Evolutionary conservation across 2,329 filamentous ascomycete species (phyloP).

Genomic region (Aureobasidium sp.): DNA sequence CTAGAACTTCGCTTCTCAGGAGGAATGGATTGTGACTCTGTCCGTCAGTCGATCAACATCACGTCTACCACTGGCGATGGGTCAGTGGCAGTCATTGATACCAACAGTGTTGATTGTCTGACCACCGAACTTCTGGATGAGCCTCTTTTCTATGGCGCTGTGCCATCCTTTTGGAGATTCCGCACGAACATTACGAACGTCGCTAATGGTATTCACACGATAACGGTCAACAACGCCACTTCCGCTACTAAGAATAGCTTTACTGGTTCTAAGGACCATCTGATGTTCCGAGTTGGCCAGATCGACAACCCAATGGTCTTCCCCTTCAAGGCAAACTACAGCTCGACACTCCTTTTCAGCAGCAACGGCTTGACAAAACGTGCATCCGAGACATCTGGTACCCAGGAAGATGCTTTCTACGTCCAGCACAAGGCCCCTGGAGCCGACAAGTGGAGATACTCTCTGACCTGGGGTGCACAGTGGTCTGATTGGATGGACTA

Average conservation of each 20-base stretch:
- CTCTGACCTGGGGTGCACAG: slow-evolving; percentile 51
- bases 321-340: slow-evolving; percentile 50
- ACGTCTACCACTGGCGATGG: slow-evolving; percentile 46
- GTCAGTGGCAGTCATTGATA: slow-evolving; percentile 37
- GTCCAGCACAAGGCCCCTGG: slow-evolving; percentile 53
- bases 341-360: slow-evolving; percentile 41
- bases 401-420: slow-evolving; percentile 29
- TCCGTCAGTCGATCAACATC: slow-evolving; percentile 44
- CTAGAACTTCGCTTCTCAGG: slow-evolving; percentile 52
- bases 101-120: slow-evolving; percentile 38
- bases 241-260: slow-evolving; percentile 30
- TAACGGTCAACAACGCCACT: slow-evolving; percentile 50
- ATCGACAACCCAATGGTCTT: slow-evolving; percentile 53
- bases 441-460: slow-evolving; percentile 55
- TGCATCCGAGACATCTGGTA: slow-evolving; percentile 1
- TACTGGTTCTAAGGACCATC: slow-evolving; percentile 49
- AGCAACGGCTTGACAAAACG: slow-evolving; percentile 24
- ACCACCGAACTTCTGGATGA: slow-evolving; percentile 29
- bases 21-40: slow-evolving; percentile 52
- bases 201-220: slow-evolving; percentile 51
- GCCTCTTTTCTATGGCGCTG: slow-evolving; percentile 39
- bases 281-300: slow-evolving; percentile 53
- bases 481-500: slow-evolving; percentile 55
- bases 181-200: slow-evolving; percentile 47
- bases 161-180: slow-evolving; percentile 48